phyloP scores from a whole-genome alignment of 768 basidiomycete genomes.

The Favolaschia claudopus region DNA sequence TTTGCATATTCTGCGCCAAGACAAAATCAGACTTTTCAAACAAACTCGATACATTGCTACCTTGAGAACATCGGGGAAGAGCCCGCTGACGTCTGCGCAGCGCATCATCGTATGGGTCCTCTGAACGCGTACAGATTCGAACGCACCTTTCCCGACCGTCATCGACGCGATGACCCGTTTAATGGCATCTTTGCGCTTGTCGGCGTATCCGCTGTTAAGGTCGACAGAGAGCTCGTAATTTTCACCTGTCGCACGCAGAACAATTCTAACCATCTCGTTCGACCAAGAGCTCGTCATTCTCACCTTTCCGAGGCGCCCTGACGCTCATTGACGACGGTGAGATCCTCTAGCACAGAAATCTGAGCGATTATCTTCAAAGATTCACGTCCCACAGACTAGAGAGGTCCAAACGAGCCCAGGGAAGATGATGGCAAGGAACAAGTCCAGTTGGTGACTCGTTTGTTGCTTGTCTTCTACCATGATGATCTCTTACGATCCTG shows the following conservation, averaged over 20 bases:
- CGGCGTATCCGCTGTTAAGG: conserved; percentile 93
- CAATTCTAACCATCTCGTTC: too few relatives aligned
- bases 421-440: too few relatives aligned
- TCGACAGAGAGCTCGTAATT: conserved; percentile 66
- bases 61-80: conserved; percentile 98
- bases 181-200: conserved; percentile 98
- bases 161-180: conserved; percentile 97
- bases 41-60: conserved; percentile 70
- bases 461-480: too few relatives aligned
- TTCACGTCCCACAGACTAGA: too few relatives aligned
- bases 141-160: conserved; percentile 95
- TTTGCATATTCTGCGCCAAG: conserved; percentile 76
- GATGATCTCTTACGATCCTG: too few relatives aligned
- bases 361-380: too few relatives aligned
- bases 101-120: conserved; percentile 7
- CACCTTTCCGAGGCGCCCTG: conserved; percentile 70
- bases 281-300: too few relatives aligned
- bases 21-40: background rate
- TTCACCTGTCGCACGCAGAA: too few relatives aligned
- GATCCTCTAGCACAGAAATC: too few relatives aligned
- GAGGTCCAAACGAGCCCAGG: too few relatives aligned
- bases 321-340: conserved; percentile 1
- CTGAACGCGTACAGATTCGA: background rate
- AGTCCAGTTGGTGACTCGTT: too few relatives aligned
- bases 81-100: conserved; percentile 80